Conservation (phyloP, 768 basidiomycete species). For the Amanita fuliginea region DNA sequence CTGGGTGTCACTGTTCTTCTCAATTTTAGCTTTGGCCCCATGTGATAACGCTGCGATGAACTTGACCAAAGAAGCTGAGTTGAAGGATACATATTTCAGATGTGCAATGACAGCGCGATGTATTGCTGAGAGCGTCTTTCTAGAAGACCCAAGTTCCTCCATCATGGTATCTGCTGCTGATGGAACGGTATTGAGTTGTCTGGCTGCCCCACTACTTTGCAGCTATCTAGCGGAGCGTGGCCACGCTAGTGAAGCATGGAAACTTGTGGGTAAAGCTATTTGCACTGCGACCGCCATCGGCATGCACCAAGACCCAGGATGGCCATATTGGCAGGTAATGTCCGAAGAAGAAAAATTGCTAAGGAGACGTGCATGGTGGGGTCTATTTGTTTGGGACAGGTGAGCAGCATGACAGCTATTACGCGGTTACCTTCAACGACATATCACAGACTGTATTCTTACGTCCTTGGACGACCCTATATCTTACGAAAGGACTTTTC, state of each 20-base stretch:
- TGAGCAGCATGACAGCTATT: slow-evolving; percentile 11
- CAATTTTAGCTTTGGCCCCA: slow-evolving; percentile 33
- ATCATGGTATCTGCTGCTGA: slow-evolving; percentile 29
- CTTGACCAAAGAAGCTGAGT: slow-evolving; percentile 4
- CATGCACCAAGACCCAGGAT: slow-evolving; percentile 32
- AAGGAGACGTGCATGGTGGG: slow-evolving; percentile 33
- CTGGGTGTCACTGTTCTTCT: slow-evolving; percentile 40
- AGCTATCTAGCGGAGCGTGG: slow-evolving; percentile 35
- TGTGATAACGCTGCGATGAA: slow-evolving; percentile 10
- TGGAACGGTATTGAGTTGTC: slow-evolving; percentile 34
- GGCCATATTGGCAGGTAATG: slow-evolving; percentile 30
- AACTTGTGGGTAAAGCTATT: slow-evolving; percentile 29
- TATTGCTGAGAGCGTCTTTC: slow-evolving; percentile 33
- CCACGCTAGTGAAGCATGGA: slow-evolving; percentile 39
- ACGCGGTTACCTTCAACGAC: not conserved
- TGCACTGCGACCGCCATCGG: slow-evolving; percentile 29
- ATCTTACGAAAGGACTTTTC: slow-evolving; percentile 25
- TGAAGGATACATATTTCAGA: slow-evolving; percentile 20
- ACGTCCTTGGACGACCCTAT: slow-evolving; percentile 33
- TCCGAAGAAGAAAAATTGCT: slow-evolving; percentile 29
- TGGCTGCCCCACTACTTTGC: slow-evolving; percentile 33
- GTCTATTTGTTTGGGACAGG: slow-evolving; percentile 32
- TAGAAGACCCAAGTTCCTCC: slow-evolving; percentile 22
- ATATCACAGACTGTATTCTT: slow-evolving; percentile 26
- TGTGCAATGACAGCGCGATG: slow-evolving; percentile 34